Conservation (phyloP, 2,329 filamentous ascomycete species). For the Paracoccidioides lutzii region DNA sequence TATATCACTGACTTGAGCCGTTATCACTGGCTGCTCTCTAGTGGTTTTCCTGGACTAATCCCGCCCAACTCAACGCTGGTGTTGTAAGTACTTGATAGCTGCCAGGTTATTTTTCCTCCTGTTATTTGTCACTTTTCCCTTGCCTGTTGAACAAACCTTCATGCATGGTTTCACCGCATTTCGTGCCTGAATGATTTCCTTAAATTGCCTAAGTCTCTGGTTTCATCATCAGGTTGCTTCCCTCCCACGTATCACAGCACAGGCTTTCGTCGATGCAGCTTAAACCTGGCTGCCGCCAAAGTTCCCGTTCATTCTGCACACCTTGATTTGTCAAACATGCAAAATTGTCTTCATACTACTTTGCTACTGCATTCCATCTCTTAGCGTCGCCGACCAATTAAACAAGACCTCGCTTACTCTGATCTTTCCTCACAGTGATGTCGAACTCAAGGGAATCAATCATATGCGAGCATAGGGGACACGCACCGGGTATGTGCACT, state of each 20-base stretch:
- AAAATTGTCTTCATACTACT: neutral
- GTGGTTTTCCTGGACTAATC: conserved; percentile 68
- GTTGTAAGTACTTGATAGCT: conserved; percentile 54
- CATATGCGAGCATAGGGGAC: conserved; percentile 30
- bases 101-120: neutral
- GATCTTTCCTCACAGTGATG: conserved; percentile 40
- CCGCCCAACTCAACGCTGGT: conserved; percentile 62
- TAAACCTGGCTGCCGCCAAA: neutral
- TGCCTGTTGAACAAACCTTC: neutral
- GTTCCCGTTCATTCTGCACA: neutral
- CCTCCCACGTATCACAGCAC: neutral
- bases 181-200: neutral
- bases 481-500: too few species aligned
- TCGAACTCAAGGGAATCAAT: conserved; percentile 54
- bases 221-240: neutral
- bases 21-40: conserved; percentile 24
- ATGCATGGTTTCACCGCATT: conserved; percentile 1
- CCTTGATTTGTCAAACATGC: neutral
- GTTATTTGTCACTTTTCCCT: neutral
- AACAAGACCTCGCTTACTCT: conserved; percentile 6
- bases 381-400: neutral
- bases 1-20: neutral
- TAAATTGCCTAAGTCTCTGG: neutral
- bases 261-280: neutral
- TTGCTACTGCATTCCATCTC: neutral